Conservation (phyloP, 441 rosid genomes). For the Adansonia grandidieri region DNA sequence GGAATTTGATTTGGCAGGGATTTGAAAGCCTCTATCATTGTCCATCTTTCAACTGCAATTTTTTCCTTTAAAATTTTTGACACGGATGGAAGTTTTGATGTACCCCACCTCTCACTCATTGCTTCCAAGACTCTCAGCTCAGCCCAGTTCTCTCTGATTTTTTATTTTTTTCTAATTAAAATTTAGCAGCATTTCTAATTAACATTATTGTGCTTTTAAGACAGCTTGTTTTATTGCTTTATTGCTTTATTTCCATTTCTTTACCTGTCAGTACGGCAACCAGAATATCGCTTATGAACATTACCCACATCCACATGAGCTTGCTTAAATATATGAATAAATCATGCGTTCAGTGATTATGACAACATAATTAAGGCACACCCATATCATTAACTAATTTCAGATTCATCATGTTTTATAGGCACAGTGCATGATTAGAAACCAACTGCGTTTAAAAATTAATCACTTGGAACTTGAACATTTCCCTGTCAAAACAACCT, state of each 20-base stretch:
- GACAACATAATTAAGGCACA: neutral
- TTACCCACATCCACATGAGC: neutral
- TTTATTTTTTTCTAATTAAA: no score
- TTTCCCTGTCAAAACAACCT: neutral
- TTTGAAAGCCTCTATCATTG: slow-evolving; percentile 41
- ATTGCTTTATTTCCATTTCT: neutral
- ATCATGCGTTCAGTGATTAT: neutral
- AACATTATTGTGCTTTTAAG: no score
- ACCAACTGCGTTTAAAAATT: neutral
- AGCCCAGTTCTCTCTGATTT: no score
- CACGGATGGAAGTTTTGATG: slow-evolving; percentile 60
- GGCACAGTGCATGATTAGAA: neutral
- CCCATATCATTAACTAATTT: neutral
- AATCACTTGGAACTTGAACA: neutral
- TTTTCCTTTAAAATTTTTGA: slow-evolving; percentile 34
- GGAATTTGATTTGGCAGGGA: slow-evolving; percentile 55
- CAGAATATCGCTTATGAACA: neutral
- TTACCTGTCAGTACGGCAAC: neutral
- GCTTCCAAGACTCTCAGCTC: slow-evolving; percentile 35
- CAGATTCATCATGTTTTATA: neutral
- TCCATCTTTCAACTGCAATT: slow-evolving; percentile 45
- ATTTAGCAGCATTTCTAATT: no score
- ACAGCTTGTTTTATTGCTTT: neutral
- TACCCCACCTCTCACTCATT: slow-evolving; percentile 71
- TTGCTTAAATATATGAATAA: neutral